phyloP scores from a whole-genome alignment of 768 basidiomycete genomes.

The Sarcodon aspratus region DNA sequence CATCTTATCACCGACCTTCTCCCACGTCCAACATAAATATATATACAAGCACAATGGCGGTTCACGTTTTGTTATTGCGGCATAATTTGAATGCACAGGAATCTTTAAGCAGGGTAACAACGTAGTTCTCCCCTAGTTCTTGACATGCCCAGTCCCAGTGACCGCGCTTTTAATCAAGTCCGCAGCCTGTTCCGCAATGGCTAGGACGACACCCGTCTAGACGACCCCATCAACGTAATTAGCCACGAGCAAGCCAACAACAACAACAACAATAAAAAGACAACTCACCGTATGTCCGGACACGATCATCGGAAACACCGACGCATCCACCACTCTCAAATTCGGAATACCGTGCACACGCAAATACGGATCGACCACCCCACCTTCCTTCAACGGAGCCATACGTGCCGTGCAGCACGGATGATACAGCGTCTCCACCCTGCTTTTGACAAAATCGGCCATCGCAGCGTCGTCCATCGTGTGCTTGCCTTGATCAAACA shows the following conservation, averaged over 20 bases:
- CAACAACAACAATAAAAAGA: background rate
- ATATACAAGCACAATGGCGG: no score
- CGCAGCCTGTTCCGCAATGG: conserved; percentile 20
- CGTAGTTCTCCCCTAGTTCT: no score
- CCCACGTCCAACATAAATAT: no score
- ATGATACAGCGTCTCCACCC: conserved; percentile 31
- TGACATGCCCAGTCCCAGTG: no score
- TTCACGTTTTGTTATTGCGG: no score
- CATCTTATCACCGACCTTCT: no score
- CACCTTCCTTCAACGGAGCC: conserved; percentile 23
- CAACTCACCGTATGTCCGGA: conserved; percentile 33
- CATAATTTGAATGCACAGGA: no score
- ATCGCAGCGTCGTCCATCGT: conserved; percentile 22
- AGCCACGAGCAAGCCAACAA: no score
- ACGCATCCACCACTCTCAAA: conserved; percentile 36
- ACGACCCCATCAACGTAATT: background rate
- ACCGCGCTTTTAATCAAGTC: conserved; percentile 14
- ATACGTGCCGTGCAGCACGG: conserved; percentile 29
- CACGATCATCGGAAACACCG: conserved; percentile 29
- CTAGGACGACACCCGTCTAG: conserved; percentile 15
- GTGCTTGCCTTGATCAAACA: conserved; percentile 26
- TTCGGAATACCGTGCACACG: conserved; percentile 29
- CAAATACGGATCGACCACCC: conserved; percentile 32
- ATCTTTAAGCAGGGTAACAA: no score
- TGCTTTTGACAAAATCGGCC: conserved; percentile 19